Base-by-base conservation (phyloP, 305 asterid species). In the Petunia hybrid region DNA sequence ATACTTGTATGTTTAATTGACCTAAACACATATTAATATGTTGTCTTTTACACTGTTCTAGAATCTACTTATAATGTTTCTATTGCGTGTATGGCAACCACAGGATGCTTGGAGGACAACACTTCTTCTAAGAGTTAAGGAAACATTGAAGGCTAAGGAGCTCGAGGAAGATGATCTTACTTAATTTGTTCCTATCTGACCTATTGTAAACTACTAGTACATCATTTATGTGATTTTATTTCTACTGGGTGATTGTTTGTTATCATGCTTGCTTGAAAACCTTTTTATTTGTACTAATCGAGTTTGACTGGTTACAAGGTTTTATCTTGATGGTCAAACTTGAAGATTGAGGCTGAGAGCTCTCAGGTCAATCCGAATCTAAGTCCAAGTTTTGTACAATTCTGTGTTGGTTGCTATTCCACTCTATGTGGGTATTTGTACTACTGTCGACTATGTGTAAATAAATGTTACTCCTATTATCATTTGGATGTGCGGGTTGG, bases 101-200 rank as follows among this genome's bases (percentile, higher is more conserved):
- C 80, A 95, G 98, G 99, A 95, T 89, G 90, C 97, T 46, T 95
- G 97, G 98, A 93, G 88, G 87, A 95, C 99, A 3, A 89, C 98
- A 46, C 97, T 95, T 65, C 87, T 95, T 16, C 86, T 95, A 87
- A 92, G 99, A 91, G 97, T 93, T 77, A 93, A 93, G 94, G 99
- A 95, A 86, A 91, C 94, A 3, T 39, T 95, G 90, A 95, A 93
- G 87, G 97, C 98, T 3, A 92, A 90, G 89, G 99, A 95, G 87
- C 84, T 90, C 8, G 99, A 92, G 84, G 99, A 93, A 74, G 97
- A 93, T 51, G 98, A 95, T 87, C 98, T 95, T 64, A 93, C 97
- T 76, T 94, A 77, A 87, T 73, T 73, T 51, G 64, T 53, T 73
- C 64, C 63, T 53, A 59, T 31, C 36, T 53, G 69, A 73, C 60